These are phyloP conservation scores for Russula compacta DNA, from an alignment of 768 basidiomycete species.

Conservation along the genomic window DNA sequence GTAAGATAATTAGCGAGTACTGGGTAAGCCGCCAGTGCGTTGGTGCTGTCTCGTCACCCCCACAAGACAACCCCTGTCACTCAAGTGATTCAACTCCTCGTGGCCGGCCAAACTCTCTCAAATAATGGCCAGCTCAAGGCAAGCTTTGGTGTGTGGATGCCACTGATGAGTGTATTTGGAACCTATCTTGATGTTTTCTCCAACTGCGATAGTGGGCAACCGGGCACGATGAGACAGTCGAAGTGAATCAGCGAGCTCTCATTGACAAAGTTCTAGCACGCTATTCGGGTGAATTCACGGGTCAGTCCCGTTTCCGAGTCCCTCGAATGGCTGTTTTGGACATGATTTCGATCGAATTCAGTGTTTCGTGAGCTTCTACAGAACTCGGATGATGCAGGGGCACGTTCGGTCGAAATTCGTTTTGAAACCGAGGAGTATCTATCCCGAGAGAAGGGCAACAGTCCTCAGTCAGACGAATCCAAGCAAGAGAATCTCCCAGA, in stretches of 20 bases:
- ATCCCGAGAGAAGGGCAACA: slow-evolving; percentile 25
- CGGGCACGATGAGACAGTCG: slow-evolving; percentile 75
- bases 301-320: slow-evolving; percentile 25
- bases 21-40: not conserved
- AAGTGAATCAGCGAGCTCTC: slow-evolving; percentile 92
- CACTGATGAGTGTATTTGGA: not conserved
- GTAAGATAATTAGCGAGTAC: no score
- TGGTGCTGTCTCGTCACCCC: not conserved
- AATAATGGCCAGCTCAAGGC: slow-evolving; percentile 6
- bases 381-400: slow-evolving; percentile 89
- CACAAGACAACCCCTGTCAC: not conserved
- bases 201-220: slow-evolving; percentile 34
- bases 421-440: slow-evolving; percentile 58
- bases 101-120: not conserved
- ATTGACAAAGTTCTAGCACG: slow-evolving; percentile 96
- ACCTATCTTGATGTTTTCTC: not conserved
- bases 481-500: slow-evolving; percentile 39
- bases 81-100: not conserved
- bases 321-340: not conserved
- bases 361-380: slow-evolving; percentile 83
- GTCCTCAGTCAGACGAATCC: not conserved
- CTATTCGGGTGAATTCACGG: slow-evolving; percentile 91
- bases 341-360: slow-evolving; percentile 14
- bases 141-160: slow-evolving; percentile 9
- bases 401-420: slow-evolving; percentile 65